phyloP scores from a whole-genome alignment of 495 filamentous ascomycete genomes.

The Aspergillus biplanus region DNA sequence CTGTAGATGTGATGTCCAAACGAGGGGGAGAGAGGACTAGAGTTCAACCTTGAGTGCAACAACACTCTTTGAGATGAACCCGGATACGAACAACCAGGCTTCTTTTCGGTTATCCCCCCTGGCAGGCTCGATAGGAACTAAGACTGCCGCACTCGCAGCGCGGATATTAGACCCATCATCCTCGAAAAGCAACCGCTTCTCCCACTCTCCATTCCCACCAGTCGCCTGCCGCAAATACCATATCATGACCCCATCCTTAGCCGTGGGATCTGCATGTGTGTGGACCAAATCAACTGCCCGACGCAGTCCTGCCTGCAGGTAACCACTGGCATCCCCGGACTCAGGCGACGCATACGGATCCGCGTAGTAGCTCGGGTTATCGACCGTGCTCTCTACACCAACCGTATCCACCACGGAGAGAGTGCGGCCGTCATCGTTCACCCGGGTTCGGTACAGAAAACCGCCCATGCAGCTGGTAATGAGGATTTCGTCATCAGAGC shows the following conservation, averaged over 20 bases:
- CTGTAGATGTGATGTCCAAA: not conserved
- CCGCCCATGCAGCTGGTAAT: constrained; percentile 46
- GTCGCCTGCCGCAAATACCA: constrained; percentile 41
- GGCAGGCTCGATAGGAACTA: constrained; percentile 54
- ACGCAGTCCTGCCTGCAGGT: constrained; percentile 54
- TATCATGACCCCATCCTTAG: constrained; percentile 50
- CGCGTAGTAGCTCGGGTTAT: constrained; percentile 60
- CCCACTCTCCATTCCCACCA: constrained; percentile 33
- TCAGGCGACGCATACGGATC: constrained; percentile 44
- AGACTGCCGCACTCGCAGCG: constrained; percentile 53
- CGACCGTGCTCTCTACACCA: constrained; percentile 47
- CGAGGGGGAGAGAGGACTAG: constrained; percentile 22
- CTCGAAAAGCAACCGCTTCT: constrained; percentile 55
- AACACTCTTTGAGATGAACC: constrained; percentile 56
- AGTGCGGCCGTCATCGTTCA: constrained; percentile 29
- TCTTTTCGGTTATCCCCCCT: constrained; percentile 41
- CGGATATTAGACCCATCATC: constrained; percentile 60
- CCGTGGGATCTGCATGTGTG: constrained; percentile 39
- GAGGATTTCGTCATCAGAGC: constrained; percentile 49
- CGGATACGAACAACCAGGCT: constrained; percentile 63
- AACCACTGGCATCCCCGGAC: constrained; percentile 55
- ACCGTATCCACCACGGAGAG: constrained; percentile 48
- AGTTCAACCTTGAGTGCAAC: constrained; percentile 59
- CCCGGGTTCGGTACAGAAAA: constrained; percentile 34
- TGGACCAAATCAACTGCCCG: constrained; percentile 38